Evolutionary conservation across 306 rosid genomes (phyloP), one percentile per base, ranked within the genome.

Genomic region (Gillenia trifoliata): DNA sequence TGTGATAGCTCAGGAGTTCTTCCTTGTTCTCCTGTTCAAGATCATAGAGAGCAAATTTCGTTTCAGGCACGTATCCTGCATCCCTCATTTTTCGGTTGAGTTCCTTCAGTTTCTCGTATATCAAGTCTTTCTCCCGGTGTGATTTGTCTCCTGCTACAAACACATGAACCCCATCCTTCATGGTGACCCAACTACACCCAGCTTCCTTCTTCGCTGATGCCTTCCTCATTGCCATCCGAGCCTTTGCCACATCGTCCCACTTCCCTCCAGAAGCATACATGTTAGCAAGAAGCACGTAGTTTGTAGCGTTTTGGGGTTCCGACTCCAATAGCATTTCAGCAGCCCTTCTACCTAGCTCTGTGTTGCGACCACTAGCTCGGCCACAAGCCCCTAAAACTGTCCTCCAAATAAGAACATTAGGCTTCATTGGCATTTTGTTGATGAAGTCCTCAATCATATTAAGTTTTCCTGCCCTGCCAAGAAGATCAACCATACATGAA

Each of bases 401-500:
- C 84, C 98, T 90, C 98, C 98, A 93, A 74, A 93, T 85, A 16
- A 93, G 93, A 72, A 75, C 78, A 70, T 91, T 93, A 50, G 97
- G 98, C 75, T 82, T 78, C 79, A 89, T 75, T 25, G 98, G 96
- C 96, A 93, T 93, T 67, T 76, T 81, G 59, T 86, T 76, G 64
- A 91, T 85, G 31, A 93, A 91, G 36, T 86, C 85, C 85, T 88
- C 93, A 72, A 93, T 86, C 87, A 74, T 84, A n/a, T 79, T 80
- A 64, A 91, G 83, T 79, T 89, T 76, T 26, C 97, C 98, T 4
- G 89, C 92, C 61, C 97, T 85, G 49, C 98, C 97, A 31, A 91
- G 92, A 74, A 93, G 97, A 75, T 93, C 96, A 40, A 89, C 88
- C 98, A 93, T 84, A 80, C 98, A 93, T 57, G 97, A 93, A 93